Percentiles rank a stretch among this genome's conserved stretches.
phyloP scores from a whole-genome alignment of 768 basidiomycete species.

The Suillus brevipes region DNA sequence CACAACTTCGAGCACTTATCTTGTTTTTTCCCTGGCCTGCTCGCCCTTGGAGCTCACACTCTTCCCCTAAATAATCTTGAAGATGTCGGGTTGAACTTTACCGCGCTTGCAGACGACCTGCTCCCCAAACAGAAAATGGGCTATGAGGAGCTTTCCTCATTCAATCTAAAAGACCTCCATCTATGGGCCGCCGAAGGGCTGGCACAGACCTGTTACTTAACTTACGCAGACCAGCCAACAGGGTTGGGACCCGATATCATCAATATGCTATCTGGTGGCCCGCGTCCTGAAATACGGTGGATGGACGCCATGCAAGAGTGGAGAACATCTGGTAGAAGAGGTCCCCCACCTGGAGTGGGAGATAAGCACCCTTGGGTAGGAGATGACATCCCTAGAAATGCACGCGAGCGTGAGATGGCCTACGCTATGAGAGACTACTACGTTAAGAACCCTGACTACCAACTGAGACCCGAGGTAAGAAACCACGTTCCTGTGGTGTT shows the following conservation, averaged over 20 bases:
- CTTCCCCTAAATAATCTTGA: conserved; percentile 57
- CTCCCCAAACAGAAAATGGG: conserved; percentile 25
- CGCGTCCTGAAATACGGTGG: conserved; percentile 26
- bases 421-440: conserved; percentile 53
- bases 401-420: conserved; percentile 22
- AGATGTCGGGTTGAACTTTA: conserved; percentile 46
- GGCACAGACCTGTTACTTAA: conserved; percentile 67
- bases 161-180: conserved; percentile 63
- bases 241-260: conserved; percentile 68
- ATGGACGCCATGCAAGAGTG: conserved; percentile 43
- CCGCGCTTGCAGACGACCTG: conserved; percentile 34
- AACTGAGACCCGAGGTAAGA: conserved; percentile 71
- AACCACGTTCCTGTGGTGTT: neutral
- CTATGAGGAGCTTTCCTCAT: conserved; percentile 41
- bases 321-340: conserved; percentile 45
- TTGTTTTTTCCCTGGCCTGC: conserved; percentile 75
- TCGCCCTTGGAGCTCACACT: conserved; percentile 68
- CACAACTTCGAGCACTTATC: conserved; percentile 72
- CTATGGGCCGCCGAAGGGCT: conserved; percentile 77
- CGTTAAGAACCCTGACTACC: conserved; percentile 46
- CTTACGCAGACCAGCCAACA: conserved; percentile 68
- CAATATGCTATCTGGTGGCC: conserved; percentile 34
- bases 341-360: conserved; percentile 54
- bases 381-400: conserved; percentile 18
- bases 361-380: conserved; percentile 35